Conservation (phyloP, 2,329 filamentous ascomycete species). For the Seiridium cupressi region DNA sequence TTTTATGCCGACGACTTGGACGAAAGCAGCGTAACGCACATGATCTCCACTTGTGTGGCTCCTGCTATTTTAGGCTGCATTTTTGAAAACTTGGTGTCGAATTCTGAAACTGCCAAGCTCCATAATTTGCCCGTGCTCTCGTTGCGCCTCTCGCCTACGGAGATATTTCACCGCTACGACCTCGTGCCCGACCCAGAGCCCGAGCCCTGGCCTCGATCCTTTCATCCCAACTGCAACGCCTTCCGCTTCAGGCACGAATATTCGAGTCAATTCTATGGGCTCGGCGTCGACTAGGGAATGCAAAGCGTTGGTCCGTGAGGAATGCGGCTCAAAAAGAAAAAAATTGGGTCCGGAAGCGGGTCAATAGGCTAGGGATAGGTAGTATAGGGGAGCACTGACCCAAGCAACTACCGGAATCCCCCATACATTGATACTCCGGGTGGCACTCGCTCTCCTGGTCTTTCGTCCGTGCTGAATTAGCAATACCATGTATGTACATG, state of each 20-base stretch:
- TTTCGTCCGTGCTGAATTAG: too few species aligned
- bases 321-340: too few species aligned
- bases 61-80: slow-evolving; percentile 3
- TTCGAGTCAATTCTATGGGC: too few species aligned
- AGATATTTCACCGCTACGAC: slow-evolving; percentile 5
- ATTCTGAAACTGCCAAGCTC: slow-evolving; percentile 3
- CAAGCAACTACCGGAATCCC: too few species aligned
- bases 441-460: too few species aligned
- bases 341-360: too few species aligned
- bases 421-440: too few species aligned
- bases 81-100: background rate
- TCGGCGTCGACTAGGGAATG: too few species aligned
- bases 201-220: background rate
- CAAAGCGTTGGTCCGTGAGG: too few species aligned
- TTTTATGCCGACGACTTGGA: background rate
- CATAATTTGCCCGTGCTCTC: background rate
- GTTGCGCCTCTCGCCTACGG: background rate
- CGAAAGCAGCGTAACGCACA: background rate
- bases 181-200: background rate
- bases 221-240: slow-evolving; percentile 6
- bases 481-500: too few species aligned
- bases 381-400: too few species aligned
- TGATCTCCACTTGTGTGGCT: background rate
- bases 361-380: too few species aligned
- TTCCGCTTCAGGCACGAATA: background rate